Base-by-base conservation (phyloP, 2,329 filamentous ascomycete genomes). In the Epichloe festucae region DNA sequence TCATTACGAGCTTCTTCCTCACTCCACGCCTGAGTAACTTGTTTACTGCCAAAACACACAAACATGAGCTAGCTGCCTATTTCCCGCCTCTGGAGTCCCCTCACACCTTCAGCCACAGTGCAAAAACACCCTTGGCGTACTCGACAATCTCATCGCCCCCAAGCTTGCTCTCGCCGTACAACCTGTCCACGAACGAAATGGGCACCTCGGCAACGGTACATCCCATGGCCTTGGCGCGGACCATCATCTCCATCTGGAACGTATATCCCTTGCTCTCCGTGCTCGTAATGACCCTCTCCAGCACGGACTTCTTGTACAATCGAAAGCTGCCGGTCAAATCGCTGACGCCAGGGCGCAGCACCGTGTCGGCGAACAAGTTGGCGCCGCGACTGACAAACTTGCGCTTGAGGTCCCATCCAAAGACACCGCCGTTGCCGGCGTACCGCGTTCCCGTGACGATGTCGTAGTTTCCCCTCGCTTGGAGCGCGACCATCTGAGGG, bases 231-330 rank as follows among this genome's bases (percentile, higher is more conserved):
- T 96, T 96, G 36, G 93, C 93, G 55, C 90, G 79, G 8, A 97
- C 91, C 84, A 96, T 97, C 82, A 98, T 86, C 77, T 96, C 91
- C 93, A 98, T 98, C 81, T 98, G 93, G 77, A 98, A 98, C 41
- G 87, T 91, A 69, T 97, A 98, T 3, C 93, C 93, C 73, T 97
- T 95, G 67, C 88, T 93, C 76, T 96, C 85, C 8, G 89, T 96
- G 70, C 79, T 88, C 63, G 78, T 75, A 62, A 98, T 96, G 53
- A 95, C 89, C 75, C 88, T 90, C 68, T 95, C 81, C 63, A 98
- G 70, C 55, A 95, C 88, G 54, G 76, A 73, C 73, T 85, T 89
- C 82, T 95, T 97, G 71, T 98, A 98, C 67, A 98, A 70, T 56
- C 93, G 76, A 73, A 97, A 98, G 67, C 85, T 91, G 47, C 93